Base-by-base conservation (phyloP, 2,329 filamentous ascomycete species). In the Pseudogymnoascus sp. region DNA sequence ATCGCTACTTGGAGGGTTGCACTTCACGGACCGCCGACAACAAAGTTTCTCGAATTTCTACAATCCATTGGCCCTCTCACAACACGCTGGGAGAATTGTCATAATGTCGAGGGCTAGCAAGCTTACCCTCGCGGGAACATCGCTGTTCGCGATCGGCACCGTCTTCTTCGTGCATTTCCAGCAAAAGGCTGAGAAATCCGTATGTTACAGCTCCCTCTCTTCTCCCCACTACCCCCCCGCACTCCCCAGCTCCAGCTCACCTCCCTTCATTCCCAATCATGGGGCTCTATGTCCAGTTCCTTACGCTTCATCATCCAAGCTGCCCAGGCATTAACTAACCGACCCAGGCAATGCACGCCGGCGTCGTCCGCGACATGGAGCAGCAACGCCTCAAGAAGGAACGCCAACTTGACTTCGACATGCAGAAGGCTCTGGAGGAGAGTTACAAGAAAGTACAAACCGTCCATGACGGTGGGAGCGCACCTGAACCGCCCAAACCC, bases 331-430 rank as follows among this genome's bases (percentile, higher is more conserved):
- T 14, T 3, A 14, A 57, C 51, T 57, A 57, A 57, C 51, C 61
- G 19, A n/a, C 67, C 91, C 67, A 93, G 95, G 90, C 91, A 64
- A 99, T 99, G 95, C 95, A 99, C 73, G 85, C 89, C 69, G 95
- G 95, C 51, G 95, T 99, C 45, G 80, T 98, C 68, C 90, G 93
- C 68, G 95, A 99, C 73, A 90, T 97, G 82, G 93, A 98, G 74
- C 92, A 96, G 73, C 93, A 96, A 75, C 87, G 90, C 54, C 75
- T 97, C 69, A 97, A 97, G 79, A 84, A 85, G 69, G 95, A 99
- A 76, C 88, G 95, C 65, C 90, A 96, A 75, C 85, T 92, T 62
- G 95, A 99, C 74, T 99, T 99, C 73, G 93, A 98, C 68, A 86
- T 96, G 84, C 95, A 99, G 75, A 85, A 83, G 67, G 84, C 83